Evolutionary conservation across 805 yeast genomes (phyloP).

Genomic region (Candida chilensis): DNA sequence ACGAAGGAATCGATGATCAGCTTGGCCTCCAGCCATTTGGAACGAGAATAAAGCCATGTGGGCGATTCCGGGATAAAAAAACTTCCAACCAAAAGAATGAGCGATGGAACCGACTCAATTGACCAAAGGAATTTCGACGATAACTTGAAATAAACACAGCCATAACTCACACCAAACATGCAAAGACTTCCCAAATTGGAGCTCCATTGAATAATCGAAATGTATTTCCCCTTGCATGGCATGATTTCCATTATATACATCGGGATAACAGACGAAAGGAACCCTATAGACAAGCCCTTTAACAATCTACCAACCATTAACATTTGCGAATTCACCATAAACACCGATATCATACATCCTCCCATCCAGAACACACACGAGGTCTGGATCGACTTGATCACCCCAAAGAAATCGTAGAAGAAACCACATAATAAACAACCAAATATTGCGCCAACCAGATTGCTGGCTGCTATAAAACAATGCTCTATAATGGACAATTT

Average conservation of each 20-base stretch:
- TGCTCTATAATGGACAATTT: neutral
- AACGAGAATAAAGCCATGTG: constrained; percentile 16
- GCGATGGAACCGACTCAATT: constrained; percentile 18
- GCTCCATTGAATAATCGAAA: constrained; percentile 8
- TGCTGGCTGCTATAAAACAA: neutral
- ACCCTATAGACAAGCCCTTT: constrained; percentile 22
- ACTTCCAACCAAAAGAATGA: constrained; percentile 11
- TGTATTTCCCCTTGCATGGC: neutral
- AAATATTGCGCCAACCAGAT: neutral
- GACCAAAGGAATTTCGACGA: too few species aligned
- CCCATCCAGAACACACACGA: constrained; percentile 1
- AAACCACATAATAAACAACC: constrained; percentile 1
- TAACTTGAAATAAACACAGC: constrained; percentile 8
- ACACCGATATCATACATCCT: constrained; percentile 1
- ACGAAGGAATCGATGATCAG: too few species aligned
- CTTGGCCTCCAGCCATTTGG: constrained; percentile 14
- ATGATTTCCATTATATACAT: constrained; percentile 20
- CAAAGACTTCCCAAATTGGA: constrained; percentile 11
- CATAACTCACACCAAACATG: constrained; percentile 10
- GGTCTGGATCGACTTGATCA: neutral
- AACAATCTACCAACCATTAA: constrained; percentile 16
- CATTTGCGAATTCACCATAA: constrained; percentile 6
- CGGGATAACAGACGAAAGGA: constrained; percentile 18
- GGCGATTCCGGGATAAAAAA: constrained; percentile 21
- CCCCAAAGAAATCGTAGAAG: neutral